phyloP scores from a whole-genome alignment of 768 basidiomycete species.

The Podaxis rugospora region DNA sequence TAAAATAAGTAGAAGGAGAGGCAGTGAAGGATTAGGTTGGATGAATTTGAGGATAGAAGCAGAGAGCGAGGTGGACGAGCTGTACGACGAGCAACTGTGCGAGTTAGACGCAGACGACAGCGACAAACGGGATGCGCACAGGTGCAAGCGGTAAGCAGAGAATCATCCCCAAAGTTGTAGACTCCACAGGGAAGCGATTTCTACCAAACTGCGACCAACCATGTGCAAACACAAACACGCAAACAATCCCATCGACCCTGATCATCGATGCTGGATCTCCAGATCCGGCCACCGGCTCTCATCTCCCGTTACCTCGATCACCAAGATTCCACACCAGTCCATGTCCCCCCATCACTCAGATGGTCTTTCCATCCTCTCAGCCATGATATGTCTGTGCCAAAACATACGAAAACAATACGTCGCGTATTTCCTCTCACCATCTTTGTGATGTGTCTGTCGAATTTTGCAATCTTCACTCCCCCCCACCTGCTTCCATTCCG shows the following conservation, averaged over 20 bases:
- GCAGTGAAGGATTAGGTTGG: conserved; percentile 21
- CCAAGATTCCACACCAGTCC: too few relatives aligned
- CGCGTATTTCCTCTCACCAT: background rate
- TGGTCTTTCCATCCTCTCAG: background rate
- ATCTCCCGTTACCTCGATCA: background rate
- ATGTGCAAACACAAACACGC: background rate
- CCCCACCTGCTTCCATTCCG: conserved; percentile 4
- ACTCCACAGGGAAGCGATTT: background rate
- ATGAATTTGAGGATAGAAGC: conserved; percentile 4
- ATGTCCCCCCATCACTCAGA: background rate
- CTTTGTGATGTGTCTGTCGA: background rate
- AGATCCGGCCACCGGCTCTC: background rate
- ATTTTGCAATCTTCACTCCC: background rate
- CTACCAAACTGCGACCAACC: background rate
- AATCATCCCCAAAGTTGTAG: background rate
- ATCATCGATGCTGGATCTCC: background rate
- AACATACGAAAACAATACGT: background rate
- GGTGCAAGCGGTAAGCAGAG: background rate
- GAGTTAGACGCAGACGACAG: conserved; percentile 10
- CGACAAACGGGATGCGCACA: conserved; percentile 9
- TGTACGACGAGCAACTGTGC: conserved; percentile 11
- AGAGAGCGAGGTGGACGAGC: conserved; percentile 12
- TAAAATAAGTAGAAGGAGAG: conserved; percentile 25
- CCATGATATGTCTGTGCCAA: too few relatives aligned
- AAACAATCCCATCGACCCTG: conserved; percentile 8